Evolutionary conservation across 2,329 filamentous ascomycete genomes (phyloP).

Genomic region (Pochonia chlamydosporia): DNA sequence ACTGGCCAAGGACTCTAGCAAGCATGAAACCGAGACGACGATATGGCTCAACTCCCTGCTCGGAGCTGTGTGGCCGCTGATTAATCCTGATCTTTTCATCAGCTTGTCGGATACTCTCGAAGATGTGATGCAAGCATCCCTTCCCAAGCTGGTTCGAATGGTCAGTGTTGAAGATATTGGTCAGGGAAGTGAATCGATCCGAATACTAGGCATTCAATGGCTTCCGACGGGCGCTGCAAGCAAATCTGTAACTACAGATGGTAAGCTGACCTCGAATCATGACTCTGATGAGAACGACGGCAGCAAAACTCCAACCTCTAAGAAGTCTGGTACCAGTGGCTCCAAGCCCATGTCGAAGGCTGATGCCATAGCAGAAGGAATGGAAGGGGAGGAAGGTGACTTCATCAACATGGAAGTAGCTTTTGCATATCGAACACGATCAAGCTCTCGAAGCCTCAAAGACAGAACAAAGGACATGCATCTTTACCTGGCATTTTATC

Average conservation of each 20-base stretch:
- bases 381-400: conserved; percentile 72
- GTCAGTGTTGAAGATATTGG: conserved; percentile 71
- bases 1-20: conserved; percentile 33
- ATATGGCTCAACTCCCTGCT: conserved; percentile 69
- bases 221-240: conserved; percentile 65
- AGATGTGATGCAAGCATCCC: conserved; percentile 73
- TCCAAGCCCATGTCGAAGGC: conserved; percentile 24
- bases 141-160: conserved; percentile 66
- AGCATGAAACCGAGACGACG: conserved; percentile 54
- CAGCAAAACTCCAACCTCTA: conserved; percentile 4
- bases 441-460: conserved; percentile 56
- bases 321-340: conserved; percentile 11
- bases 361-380: conserved; percentile 43
- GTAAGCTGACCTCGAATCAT: conserved; percentile 39
- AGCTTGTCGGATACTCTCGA: conserved; percentile 65
- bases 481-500: conserved; percentile 65
- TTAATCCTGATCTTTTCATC: conserved; percentile 70
- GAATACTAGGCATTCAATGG: conserved; percentile 67
- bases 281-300: conserved; percentile 26
- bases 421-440: conserved; percentile 64
- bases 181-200: conserved; percentile 65
- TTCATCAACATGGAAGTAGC: conserved; percentile 73
- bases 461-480: conserved; percentile 63
- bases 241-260: conserved; percentile 52
- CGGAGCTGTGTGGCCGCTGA: conserved; percentile 63